phyloP scores from a whole-genome alignment of 371 early-diverging fungal species.

The Batrachochytrium dendrobatidis region DNA sequence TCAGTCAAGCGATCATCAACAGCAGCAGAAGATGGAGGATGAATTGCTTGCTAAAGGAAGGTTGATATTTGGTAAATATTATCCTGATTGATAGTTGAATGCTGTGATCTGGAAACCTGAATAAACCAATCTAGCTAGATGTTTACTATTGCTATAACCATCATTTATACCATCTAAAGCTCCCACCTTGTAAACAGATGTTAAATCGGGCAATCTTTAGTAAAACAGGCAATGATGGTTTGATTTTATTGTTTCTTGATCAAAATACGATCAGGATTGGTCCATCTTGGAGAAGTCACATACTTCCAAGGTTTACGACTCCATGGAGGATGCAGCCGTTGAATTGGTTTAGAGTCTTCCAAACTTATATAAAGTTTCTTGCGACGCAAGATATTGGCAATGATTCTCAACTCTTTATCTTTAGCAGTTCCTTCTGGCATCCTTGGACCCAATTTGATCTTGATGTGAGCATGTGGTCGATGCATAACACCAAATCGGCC shows the following conservation, averaged over 20 bases:
- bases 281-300: constrained; percentile 29
- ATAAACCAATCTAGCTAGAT: no score
- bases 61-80: constrained; percentile 2
- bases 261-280: constrained; percentile 18
- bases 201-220: no score
- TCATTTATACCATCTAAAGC: no score
- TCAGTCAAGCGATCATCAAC: no score
- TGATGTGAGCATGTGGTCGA: constrained; percentile 61
- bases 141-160: no score
- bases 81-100: no score
- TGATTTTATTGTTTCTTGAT: not conserved
- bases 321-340: constrained; percentile 29
- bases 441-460: not conserved
- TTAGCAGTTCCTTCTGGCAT: not conserved
- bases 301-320: constrained; percentile 36
- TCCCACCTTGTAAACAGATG: no score
- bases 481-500: constrained; percentile 78
- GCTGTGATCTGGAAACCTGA: no score
- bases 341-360: constrained; percentile 16
- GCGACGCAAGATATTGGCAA: constrained; percentile 9
- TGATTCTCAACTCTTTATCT: constrained; percentile 4
- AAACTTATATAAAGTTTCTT: constrained; percentile 23
- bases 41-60: not conserved
- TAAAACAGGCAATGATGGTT: no score
- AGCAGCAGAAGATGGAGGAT: no score